These are phyloP conservation scores for Phytopythium montanum DNA, from an alignment of 352 stramenopile species.

Conservation along the genomic window DNA sequence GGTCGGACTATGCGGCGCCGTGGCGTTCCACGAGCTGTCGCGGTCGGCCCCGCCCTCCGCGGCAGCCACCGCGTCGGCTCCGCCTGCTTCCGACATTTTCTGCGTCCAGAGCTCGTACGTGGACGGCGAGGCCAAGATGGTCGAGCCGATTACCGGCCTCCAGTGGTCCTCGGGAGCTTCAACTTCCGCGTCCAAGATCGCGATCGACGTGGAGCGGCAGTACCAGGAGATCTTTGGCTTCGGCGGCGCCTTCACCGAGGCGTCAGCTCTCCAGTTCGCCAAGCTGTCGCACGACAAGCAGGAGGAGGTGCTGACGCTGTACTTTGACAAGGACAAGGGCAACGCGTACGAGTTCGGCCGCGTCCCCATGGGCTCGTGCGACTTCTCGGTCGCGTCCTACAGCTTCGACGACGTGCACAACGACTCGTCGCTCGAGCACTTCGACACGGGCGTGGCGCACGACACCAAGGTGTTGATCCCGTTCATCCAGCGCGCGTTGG, in stretches of 20 bases:
- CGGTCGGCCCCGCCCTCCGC: not conserved
- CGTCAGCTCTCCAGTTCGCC: slow-evolving; percentile 82
- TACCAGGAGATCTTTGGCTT: slow-evolving; percentile 89
- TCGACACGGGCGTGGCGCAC: slow-evolving; percentile 68
- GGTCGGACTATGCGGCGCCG: not conserved
- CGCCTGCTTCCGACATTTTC: slow-evolving; percentile 2
- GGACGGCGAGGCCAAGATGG: slow-evolving; percentile 58
- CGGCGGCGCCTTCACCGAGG: slow-evolving; percentile 91
- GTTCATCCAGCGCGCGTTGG: slow-evolving; percentile 70
- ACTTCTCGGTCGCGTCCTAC: slow-evolving; percentile 88
- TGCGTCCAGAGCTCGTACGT: slow-evolving; percentile 71
- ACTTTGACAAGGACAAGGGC: slow-evolving; percentile 82
- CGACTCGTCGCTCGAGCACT: slow-evolving; percentile 72
- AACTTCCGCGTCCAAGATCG: slow-evolving; percentile 32
- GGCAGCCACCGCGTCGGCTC: not conserved
- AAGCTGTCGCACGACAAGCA: slow-evolving; percentile 77
- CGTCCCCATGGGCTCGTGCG: slow-evolving; percentile 89
- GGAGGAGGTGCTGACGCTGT: slow-evolving; percentile 81
- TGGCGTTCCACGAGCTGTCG: slow-evolving; percentile 7
- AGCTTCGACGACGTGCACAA: slow-evolving; percentile 79
- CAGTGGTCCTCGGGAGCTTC: slow-evolving; percentile 27
- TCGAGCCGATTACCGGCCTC: slow-evolving; percentile 43
- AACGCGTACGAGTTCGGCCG: slow-evolving; percentile 86
- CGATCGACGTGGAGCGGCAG: slow-evolving; percentile 41
- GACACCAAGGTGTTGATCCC: slow-evolving; percentile 84